Evolutionary conservation across 1,284 basidiomycete genomes (phyloP).

Genomic region (Trametes versicolor): DNA sequence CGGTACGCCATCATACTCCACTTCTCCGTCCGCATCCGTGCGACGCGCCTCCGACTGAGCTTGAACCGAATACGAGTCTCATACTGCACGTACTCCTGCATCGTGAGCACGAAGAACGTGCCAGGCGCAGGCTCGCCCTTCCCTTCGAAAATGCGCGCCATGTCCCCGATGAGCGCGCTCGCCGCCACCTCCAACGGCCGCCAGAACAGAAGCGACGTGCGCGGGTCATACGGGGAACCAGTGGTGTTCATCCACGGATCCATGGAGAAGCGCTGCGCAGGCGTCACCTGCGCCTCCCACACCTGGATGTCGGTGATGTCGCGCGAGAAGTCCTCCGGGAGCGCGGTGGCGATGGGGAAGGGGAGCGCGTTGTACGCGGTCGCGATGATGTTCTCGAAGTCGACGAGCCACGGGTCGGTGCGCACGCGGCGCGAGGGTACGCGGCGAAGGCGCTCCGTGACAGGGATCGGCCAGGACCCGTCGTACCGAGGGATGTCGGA

Average conservation of each 20-base stretch:
- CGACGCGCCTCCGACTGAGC: conserved; percentile 38
- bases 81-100: conserved; percentile 38
- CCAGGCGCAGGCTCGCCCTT: conserved; percentile 27
- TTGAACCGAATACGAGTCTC: conserved; percentile 40
- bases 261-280: background rate
- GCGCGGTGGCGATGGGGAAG: conserved; percentile 40
- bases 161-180: conserved; percentile 16
- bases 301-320: conserved; percentile 42
- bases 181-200: conserved; percentile 17
- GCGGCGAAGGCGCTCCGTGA: conserved; percentile 37
- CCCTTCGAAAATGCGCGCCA: conserved; percentile 29
- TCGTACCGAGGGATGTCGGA: conserved; percentile 43
- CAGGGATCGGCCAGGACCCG: conserved; percentile 43
- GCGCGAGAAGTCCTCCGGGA: conserved; percentile 37
- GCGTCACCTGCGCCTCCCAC: conserved; percentile 41
- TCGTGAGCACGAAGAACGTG: conserved; percentile 35
- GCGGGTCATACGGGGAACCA: conserved; percentile 24
- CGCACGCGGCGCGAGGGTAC: conserved; percentile 39
- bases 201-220: conserved; percentile 41
- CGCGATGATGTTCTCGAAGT: conserved; percentile 46
- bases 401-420: conserved; percentile 45
- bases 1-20: conserved; percentile 28
- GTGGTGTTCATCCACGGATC: conserved; percentile 16
- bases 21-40: conserved; percentile 29
- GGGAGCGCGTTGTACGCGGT: conserved; percentile 41